Evolutionary conservation across 768 basidiomycete genomes (phyloP).

Genomic region (Kwoniella europaea): DNA sequence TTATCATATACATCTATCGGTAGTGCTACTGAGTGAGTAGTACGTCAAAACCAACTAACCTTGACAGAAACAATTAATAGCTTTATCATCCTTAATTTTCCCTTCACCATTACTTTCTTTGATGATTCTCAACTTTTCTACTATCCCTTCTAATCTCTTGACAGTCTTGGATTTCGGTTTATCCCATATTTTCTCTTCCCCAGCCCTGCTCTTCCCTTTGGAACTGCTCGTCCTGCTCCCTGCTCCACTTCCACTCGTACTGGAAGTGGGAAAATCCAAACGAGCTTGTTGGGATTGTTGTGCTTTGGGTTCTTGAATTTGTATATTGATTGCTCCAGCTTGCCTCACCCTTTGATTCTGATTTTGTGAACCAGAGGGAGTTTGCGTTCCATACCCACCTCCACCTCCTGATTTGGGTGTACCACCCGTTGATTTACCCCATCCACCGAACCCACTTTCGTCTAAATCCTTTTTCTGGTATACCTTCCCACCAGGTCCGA

Average conservation of each 20-base stretch:
- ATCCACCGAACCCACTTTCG: conserved; percentile 27
- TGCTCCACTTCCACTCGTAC: conserved; percentile 8
- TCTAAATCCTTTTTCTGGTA: conserved; percentile 50
- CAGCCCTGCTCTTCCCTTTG: conserved; percentile 31
- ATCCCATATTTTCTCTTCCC: conserved; percentile 48
- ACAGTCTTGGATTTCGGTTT: conserved; percentile 43
- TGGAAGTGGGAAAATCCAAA: not conserved
- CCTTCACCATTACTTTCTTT: conserved; percentile 39
- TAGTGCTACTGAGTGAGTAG: not conserved
- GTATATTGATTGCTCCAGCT: conserved; percentile 28
- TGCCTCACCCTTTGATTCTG: conserved; percentile 4
- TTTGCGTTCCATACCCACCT: conserved; percentile 19
- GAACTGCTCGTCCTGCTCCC: conserved; percentile 15
- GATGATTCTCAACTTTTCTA: conserved; percentile 35
- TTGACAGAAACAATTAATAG: conserved; percentile 53
- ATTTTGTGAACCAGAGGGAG: conserved; percentile 14
- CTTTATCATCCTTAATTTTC: conserved; percentile 32
- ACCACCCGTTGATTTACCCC: not conserved
- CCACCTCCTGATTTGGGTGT: conserved; percentile 8
- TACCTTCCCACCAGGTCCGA: conserved; percentile 47
- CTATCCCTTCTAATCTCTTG: conserved; percentile 47
- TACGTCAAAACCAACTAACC: conserved; percentile 38
- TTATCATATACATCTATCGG: not conserved
- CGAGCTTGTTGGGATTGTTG: not conserved
- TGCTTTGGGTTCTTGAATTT: conserved; percentile 10